Conservation (phyloP, 2,329 filamentous ascomycete species). For the Dendryphion nanum region DNA sequence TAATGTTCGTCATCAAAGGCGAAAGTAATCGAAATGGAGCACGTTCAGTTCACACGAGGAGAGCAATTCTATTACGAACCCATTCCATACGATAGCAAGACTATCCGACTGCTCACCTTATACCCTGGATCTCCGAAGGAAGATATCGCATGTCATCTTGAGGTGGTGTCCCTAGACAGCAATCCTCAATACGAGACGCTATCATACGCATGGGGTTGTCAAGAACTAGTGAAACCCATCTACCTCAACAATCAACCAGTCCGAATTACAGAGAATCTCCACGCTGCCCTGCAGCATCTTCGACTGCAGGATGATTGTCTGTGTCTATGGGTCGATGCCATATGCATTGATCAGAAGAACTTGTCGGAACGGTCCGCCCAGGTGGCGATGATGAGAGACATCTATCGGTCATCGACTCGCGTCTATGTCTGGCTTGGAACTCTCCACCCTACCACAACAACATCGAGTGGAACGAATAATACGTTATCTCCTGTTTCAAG, state of each 20-base stretch:
- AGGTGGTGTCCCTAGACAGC: not conserved
- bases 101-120: slow-evolving; percentile 1
- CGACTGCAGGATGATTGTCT: not conserved
- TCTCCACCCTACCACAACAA: not conserved
- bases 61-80: not conserved
- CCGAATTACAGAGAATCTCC: not conserved
- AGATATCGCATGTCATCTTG: not conserved
- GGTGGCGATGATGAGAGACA: not conserved
- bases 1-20: no score
- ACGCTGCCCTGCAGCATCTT: not conserved
- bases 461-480: not conserved
- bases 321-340: slow-evolving; percentile 1
- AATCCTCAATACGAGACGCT: slow-evolving; percentile 2
- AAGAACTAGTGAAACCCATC: not conserved
- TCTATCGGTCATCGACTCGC: not conserved
- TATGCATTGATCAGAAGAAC: slow-evolving; percentile 2
- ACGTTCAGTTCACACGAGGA: not conserved
- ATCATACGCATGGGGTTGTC: slow-evolving; percentile 6
- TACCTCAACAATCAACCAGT: not conserved
- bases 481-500: not conserved
- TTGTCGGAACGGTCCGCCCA: not conserved
- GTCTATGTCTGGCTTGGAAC: slow-evolving; percentile 1
- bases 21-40: no score
- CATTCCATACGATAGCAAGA: not conserved
- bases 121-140: not conserved